Percentiles rank a stretch among this genome's conserved stretches.
These are phyloP conservation scores for Drechslerella stenobrocha DNA, from an alignment of 2,329 filamentous ascomycete species.

Conservation along the genomic window DNA sequence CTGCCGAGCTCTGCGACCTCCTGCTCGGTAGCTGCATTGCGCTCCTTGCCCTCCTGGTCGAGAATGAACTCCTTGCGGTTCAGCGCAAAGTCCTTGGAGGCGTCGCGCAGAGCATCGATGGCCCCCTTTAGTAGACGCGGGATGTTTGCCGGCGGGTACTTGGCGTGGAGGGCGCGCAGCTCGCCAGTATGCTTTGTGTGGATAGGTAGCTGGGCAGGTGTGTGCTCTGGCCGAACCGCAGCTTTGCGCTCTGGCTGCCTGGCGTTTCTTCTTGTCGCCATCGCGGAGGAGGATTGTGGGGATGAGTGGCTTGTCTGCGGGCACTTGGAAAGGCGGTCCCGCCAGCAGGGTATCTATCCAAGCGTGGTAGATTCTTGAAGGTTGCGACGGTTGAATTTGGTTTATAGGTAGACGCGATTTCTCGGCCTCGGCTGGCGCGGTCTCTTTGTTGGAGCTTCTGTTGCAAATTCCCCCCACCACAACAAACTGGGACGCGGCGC, in stretches of 20 bases:
- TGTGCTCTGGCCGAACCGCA: constrained; percentile 20
- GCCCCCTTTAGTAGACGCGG: constrained; percentile 24
- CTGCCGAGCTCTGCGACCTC: constrained; percentile 31
- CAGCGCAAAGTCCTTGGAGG: constrained; percentile 26
- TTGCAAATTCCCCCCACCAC: no score
- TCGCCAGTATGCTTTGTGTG: constrained; percentile 21
- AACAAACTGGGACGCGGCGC: no score
- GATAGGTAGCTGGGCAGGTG: constrained; percentile 28
- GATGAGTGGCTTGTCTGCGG: no score
- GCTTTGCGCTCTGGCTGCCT: no score
- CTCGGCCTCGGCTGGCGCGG: no score
- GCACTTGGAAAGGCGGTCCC: no score
- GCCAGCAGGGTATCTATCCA: no score
- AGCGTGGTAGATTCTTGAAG: no score
- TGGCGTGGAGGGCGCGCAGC: constrained; percentile 36
- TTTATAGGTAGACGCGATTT: no score
- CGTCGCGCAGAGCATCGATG: constrained; percentile 22
- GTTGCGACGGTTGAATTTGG: no score
- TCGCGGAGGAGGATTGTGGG: constrained; percentile 17
- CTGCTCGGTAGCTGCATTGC: constrained; percentile 24
- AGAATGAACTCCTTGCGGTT: constrained; percentile 22
- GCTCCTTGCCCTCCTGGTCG: constrained; percentile 12
- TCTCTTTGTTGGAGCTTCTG: no score
- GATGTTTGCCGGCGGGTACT: constrained; percentile 28
- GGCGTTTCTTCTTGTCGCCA: constrained; percentile 13